Base-by-base conservation (phyloP, 2,329 filamentous ascomycete species). In the Fusarium sublunatum region DNA sequence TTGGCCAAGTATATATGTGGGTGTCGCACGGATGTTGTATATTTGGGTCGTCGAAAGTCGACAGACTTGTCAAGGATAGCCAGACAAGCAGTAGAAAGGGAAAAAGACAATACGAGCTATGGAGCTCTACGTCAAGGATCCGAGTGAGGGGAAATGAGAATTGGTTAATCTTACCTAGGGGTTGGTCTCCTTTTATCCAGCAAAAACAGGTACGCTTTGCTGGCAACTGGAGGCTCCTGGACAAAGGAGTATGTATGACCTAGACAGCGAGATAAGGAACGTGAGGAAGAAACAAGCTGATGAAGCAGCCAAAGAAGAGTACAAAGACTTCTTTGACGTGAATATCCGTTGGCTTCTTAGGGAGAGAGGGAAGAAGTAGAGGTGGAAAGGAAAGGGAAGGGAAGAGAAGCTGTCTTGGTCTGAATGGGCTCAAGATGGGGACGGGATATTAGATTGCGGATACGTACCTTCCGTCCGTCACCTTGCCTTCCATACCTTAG, bases 391-490 rank as follows among this genome's bases (percentile, higher is more conserved):
- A 46, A 38, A 58, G 41, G 50, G 32, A 11, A 43, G 43, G 47
- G 44, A 62, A 48, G 35, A 58, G 60, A 60, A 66, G 62, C 62
- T 66, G 62, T 64, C 63, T 65, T 55, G 19, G 62, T 60, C 35
- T 24, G 52, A n/a, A 54, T 54, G 43, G 51, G 51, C 44, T 54
- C 51, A 49, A 32, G 31, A 32, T 32, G 58, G 41, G 57, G 38
- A 60, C 57, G 57, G 63, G 62, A 65, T 66, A 66, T 66, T 66
- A 66, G 58, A 64, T 61, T 64, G 51, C 59, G 58, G 40, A 62
- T 65, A 65, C 63, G 63, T 65, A 66, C 62, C 62, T 52, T 31
- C 43, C 41, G 34, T 41, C 51, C 2, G 26, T 28, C 34, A 53
- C 36, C 53, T 60, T 49, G 19, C 19, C 19, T 19, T 19, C n/a